phyloP scores from a whole-genome alignment of 192 early-diverging fungal genomes.

The Dissophora ornata region DNA sequence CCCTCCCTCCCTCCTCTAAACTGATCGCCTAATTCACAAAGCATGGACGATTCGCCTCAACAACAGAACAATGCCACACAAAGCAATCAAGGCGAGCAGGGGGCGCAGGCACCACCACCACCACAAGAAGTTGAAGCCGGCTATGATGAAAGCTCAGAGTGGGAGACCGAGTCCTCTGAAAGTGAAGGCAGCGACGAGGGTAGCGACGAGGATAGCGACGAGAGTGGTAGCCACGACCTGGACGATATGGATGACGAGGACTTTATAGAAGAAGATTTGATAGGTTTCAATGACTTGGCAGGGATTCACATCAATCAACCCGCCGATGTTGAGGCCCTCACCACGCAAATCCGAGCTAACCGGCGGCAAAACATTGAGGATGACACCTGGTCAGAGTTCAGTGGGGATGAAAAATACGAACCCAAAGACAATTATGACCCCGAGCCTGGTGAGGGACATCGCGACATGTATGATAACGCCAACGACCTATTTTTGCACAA shows the following conservation, averaged over 20 bases:
- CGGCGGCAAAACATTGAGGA: constrained; percentile 11
- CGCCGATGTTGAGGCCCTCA: constrained; percentile 18
- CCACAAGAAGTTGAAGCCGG: background rate
- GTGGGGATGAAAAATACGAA: constrained; percentile 50
- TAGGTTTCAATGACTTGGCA: too few species aligned
- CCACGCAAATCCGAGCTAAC: constrained; percentile 12
- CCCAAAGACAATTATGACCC: background rate
- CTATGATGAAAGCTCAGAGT: background rate
- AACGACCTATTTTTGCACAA: background rate
- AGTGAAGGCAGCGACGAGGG: background rate
- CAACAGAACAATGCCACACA: background rate
- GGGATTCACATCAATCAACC: background rate
- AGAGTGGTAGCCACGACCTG: background rate
- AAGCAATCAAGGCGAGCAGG: background rate
- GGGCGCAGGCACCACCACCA: background rate
- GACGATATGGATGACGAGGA: constrained; percentile 10
- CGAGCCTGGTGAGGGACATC: constrained; percentile 23
- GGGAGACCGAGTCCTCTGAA: constrained; percentile 43
- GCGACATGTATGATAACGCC: constrained; percentile 29
- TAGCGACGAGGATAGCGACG: background rate
- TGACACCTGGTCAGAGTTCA: constrained; percentile 44
- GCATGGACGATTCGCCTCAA: background rate
- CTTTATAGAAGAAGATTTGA: too few species aligned
- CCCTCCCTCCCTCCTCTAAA: too few species aligned
- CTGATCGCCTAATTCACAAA: background rate